Evolutionary conservation across 768 basidiomycete genomes (phyloP), one percentile per base, ranked within the genome.

Genomic region (Amanita phalloides): DNA sequence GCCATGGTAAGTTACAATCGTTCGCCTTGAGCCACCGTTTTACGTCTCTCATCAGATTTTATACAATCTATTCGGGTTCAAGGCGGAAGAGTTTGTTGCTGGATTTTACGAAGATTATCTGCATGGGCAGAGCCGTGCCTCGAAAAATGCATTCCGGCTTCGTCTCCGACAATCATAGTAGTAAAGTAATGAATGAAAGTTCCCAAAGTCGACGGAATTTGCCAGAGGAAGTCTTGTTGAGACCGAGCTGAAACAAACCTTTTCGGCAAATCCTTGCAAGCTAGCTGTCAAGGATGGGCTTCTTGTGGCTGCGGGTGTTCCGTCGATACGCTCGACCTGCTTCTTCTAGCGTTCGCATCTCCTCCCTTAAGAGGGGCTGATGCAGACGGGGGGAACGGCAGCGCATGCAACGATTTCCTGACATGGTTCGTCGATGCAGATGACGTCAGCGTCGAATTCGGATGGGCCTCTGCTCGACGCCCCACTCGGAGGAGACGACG

Each of bases 41-140:
- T 6, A 45, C 25, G 38, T 39, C 41, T 33, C 45, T 11, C 3
- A 28, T 47, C 25, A 89, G 87, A 66, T 90, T 3, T 64, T 91
- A 14, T 91, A 90, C 66, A 90, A 91, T 56, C 82, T 80, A 46
- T 90, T 91, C 58, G 88, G 89, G 25, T 90, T 91, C 73, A 90
- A 91, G 57, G 84, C 86, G 0, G 88, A 90, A 65, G 86, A 86
- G 60, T 90, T 90, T 54, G 74, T 90, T 20, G 79, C 78, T 20
- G 86, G 84, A 17, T 90, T 91, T 59, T 91, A 91, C 57, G 83
- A 86, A 41, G 74, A 82, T 41, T 90, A 90, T 62, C 70, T 90
- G n/a, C 78, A 83, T 58, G 65, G 78, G 3, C 69, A 79, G 23
- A 86, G 86, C 14, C 76, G 78, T 49, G 76, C 75, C 3, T 90